Base-by-base conservation (phyloP, 164 flowering plant species). In the Stephania yunnanensis region DNA sequence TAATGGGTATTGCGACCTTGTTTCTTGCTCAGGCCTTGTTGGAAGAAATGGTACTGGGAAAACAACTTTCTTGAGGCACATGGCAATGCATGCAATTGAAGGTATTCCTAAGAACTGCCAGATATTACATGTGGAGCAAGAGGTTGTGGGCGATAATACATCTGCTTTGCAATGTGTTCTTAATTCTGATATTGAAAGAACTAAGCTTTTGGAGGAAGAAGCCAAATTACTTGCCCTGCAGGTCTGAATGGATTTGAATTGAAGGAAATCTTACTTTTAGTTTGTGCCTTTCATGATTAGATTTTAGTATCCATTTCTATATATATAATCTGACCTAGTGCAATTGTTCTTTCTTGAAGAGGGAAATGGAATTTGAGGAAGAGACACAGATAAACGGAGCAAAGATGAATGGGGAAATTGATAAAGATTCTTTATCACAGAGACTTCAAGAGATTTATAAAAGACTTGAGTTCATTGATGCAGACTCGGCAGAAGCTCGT, bases 31-130 rank as follows among this genome's bases (percentile, higher is more conserved):
- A 93, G 99, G 99, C 36, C 94, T 96, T 73, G 90, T 96, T 80
- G 99, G 99, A 76, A 92, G 99, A 83, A 94, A 96, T 84, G 99
- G 99, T 74, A 96, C 97, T 8, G 98, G 99, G 30, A 96, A 96
- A 85, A 94, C 98, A 73, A 94, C 99, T 72, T 94, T 96, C 74
- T 91, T 96, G 44, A 87, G 98, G 87, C 80, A 92, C 83, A 85
- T 96, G 97, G 98, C 99, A 75, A 78, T 94, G 97, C 97, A 94
- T 87, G 97, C 97, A 61, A 96, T 96, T 85, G 94, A 91, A 69
- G 99, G 99, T 64, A 94, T 96, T 83, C 99, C 99, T 76, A 79
- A 82, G 74, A 94, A 91, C 72, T 92, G 97, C 78, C 97, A 94
- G 80, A 91, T 96, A 83, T 89, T 96, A 74, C 98, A 94, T 76